Evolutionary conservation across 2,329 filamentous ascomycete species (phyloP).

Genomic region (Capronia coronata): DNA sequence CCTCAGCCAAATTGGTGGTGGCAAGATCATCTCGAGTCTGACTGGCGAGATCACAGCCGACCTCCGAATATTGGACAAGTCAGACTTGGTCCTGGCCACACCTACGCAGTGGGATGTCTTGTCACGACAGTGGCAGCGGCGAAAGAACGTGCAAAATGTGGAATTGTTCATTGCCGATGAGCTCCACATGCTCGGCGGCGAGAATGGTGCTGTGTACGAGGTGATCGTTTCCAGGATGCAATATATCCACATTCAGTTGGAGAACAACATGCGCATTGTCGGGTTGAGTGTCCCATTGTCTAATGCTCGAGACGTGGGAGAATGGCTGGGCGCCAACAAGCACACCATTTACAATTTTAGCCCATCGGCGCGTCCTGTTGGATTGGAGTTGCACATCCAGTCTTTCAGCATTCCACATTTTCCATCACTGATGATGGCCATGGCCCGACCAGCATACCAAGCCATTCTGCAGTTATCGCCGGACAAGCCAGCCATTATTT

Average conservation of each 20-base stretch:
- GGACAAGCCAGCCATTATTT: constrained; percentile 83
- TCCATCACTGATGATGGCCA: constrained; percentile 95
- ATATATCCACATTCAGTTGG: constrained; percentile 82
- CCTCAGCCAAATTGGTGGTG: constrained; percentile 64
- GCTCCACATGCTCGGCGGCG: constrained; percentile 83
- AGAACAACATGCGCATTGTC: constrained; percentile 77
- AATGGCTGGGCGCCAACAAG: constrained; percentile 97
- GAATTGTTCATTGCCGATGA: constrained; percentile 92
- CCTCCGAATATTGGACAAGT: constrained; percentile 76
- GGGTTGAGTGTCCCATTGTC: constrained; percentile 86
- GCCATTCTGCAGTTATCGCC: constrained; percentile 82
- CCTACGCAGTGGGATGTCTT: constrained; percentile 93
- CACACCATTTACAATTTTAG: constrained; percentile 99
- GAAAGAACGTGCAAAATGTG: constrained; percentile 89
- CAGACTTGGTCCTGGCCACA: constrained; percentile 86
- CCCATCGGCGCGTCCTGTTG: constrained; percentile 79
- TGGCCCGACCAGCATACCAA: constrained; percentile 90
- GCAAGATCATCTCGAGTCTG: constrained; percentile 86
- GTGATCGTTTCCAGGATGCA: constrained; percentile 97
- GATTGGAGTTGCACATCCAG: constrained; percentile 88
- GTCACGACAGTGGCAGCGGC: constrained; percentile 90
- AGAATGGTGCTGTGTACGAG: constrained; percentile 85
- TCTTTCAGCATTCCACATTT: constrained; percentile 95
- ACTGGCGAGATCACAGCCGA: constrained; percentile 89
- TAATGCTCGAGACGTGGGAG: constrained; percentile 87